Percentiles rank a stretch among this genome's conserved stretches.
Conservation (phyloP, 2,329 filamentous ascomycete genomes). For the Colletotrichum abscissum region DNA sequence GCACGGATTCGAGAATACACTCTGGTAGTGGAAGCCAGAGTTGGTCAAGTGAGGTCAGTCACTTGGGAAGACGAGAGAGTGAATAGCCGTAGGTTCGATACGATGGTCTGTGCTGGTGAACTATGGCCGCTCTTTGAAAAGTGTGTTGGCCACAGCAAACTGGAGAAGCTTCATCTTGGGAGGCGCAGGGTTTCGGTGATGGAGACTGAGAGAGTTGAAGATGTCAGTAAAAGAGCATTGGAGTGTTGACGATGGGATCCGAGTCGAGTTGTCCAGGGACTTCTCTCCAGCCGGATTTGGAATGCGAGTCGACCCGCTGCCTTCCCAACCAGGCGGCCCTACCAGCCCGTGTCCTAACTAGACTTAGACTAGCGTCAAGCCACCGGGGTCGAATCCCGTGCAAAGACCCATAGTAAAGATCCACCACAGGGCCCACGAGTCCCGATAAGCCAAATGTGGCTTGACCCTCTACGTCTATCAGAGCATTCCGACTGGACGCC, state of each 20-base stretch:
- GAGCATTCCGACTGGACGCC: constrained; percentile 21
- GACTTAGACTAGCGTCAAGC: background rate
- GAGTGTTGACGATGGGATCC: too few species aligned
- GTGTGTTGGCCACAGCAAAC: too few species aligned
- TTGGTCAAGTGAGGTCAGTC: background rate
- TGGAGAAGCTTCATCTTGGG: background rate
- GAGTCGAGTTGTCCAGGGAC: too few species aligned
- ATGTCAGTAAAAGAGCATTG: background rate
- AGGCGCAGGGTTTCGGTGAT: constrained; percentile 30
- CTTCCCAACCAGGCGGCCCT: background rate
- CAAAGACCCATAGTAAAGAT: too few species aligned
- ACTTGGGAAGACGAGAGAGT: background rate
- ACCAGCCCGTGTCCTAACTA: background rate
- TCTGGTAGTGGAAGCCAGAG: background rate
- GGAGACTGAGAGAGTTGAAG: background rate
- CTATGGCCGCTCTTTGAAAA: background rate
- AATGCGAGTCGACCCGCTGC: background rate
- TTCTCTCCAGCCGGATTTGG: background rate
- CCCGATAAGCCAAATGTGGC: background rate
- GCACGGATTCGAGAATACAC: background rate
- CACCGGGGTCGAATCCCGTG: background rate
- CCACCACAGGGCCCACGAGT: too few species aligned
- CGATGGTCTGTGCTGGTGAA: background rate
- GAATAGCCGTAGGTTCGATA: background rate
- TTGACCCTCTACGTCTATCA: background rate